Evolutionary conservation across 2,329 filamentous ascomycete genomes (phyloP).

Genomic region (Zasmidium citrigriseum): DNA sequence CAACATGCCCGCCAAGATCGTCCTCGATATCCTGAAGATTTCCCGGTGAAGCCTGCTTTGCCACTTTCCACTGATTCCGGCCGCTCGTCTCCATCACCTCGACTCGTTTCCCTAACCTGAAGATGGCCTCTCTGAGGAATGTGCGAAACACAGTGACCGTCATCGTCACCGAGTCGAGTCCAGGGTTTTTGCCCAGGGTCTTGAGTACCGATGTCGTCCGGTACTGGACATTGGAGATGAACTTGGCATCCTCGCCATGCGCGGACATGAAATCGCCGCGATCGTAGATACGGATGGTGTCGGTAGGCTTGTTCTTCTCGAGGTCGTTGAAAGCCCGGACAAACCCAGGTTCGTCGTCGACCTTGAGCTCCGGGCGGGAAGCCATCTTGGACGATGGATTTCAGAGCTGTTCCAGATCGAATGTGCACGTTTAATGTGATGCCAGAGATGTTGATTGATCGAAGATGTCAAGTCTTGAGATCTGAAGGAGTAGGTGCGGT

Average conservation of each 20-base stretch:
- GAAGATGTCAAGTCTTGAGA: too few species aligned
- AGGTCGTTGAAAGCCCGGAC: conserved; percentile 95
- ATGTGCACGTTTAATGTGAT: not conserved
- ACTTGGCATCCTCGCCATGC: conserved; percentile 81
- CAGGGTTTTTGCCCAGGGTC: conserved; percentile 81
- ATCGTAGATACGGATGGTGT: conserved; percentile 89
- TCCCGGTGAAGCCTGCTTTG: conserved; percentile 82
- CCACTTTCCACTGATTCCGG: conserved; percentile 87
- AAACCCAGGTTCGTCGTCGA: conserved; percentile 96
- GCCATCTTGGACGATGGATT: conserved; percentile 44
- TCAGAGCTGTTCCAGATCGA: not conserved
- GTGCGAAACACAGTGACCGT: conserved; percentile 93
- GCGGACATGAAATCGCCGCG: conserved; percentile 94
- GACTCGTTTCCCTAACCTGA: conserved; percentile 84
- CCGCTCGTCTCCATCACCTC: conserved; percentile 83
- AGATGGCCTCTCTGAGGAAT: conserved; percentile 90
- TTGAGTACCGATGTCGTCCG: conserved; percentile 95
- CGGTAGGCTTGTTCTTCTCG: conserved; percentile 67
- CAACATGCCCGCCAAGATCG: conserved; percentile 82
- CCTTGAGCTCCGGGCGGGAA: conserved; percentile 61
- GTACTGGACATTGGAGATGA: conserved; percentile 84
- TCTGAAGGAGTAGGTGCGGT: not conserved
- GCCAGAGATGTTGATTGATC: not conserved
- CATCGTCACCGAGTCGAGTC: conserved; percentile 91
- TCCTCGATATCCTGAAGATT: conserved; percentile 98